Evolutionary conservation across 805 yeast species (phyloP).

Genomic region (Debaryomyces tyrocola): DNA sequence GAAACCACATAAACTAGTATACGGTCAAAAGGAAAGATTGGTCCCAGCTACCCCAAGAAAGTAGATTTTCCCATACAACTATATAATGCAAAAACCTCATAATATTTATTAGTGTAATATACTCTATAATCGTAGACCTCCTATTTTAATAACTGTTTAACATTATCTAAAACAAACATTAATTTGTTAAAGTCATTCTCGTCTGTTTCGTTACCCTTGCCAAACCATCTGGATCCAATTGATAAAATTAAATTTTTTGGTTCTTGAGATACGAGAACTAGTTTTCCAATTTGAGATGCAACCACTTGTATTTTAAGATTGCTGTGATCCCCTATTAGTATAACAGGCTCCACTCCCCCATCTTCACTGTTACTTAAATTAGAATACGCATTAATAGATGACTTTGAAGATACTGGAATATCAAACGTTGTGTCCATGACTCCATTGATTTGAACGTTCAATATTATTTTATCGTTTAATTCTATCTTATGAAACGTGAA

Average conservation of each 20-base stretch:
- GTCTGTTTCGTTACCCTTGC: conserved; percentile 25
- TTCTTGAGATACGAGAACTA: conserved; percentile 24
- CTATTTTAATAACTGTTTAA: conserved; percentile 13
- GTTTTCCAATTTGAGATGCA: conserved; percentile 49
- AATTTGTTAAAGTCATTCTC: conserved; percentile 46
- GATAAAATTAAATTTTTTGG: conserved; percentile 45
- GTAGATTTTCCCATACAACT: neutral
- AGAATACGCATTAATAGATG: conserved; percentile 13
- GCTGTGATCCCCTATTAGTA: conserved; percentile 48
- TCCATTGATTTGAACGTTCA: conserved; percentile 43
- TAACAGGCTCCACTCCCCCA: conserved; percentile 43
- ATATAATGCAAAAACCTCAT: neutral
- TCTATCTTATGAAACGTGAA: conserved; percentile 31
- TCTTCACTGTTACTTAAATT: conserved; percentile 13
- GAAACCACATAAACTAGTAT: conserved; percentile 79
- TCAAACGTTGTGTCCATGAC: conserved; percentile 53
- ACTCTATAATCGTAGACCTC: conserved; percentile 2
- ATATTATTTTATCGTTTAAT: conserved; percentile 36
- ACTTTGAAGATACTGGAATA: conserved; percentile 29
- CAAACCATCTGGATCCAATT: conserved; percentile 49
- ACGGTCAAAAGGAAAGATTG: conserved; percentile 71
- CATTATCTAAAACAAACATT: conserved; percentile 40
- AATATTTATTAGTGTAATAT: neutral
- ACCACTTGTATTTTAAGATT: conserved; percentile 49
- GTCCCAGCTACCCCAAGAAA: conserved; percentile 60